Conservation (phyloP, 1,139 yeast species). For the Martiniozyma asiatica region DNA sequence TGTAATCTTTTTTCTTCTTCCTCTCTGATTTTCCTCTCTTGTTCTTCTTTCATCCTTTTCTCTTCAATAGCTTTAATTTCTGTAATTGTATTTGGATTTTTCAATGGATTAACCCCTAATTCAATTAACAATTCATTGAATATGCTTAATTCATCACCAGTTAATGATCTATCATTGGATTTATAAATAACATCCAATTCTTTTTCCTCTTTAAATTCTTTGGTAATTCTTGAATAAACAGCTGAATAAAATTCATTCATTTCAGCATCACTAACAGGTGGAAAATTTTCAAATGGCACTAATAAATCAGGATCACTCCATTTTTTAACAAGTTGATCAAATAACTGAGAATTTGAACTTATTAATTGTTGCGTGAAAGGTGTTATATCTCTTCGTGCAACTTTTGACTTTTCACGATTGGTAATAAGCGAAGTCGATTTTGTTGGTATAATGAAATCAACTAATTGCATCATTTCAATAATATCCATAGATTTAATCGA, state of each 20-base stretch:
- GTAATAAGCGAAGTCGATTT: slow-evolving; percentile 3
- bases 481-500: no score
- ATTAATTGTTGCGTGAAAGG: slow-evolving; percentile 19
- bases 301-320: no score
- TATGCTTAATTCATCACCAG: slow-evolving; percentile 1
- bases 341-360: no score
- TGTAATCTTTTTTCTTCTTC: no score
- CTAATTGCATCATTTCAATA: slow-evolving; percentile 1
- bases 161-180: slow-evolving; percentile 9
- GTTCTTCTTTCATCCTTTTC: background rate
- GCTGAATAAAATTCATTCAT: background rate
- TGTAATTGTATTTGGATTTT: background rate
- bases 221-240: slow-evolving; percentile 7
- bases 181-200: slow-evolving; percentile 9
- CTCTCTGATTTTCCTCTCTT: background rate
- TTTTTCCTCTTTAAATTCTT: slow-evolving; percentile 11
- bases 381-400: slow-evolving; percentile 24
- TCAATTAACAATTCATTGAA: slow-evolving; percentile 9
- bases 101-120: no score
- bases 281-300: no score
- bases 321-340: no score
- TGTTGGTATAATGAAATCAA: background rate
- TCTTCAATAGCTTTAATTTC: no score
- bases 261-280: background rate
- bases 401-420: slow-evolving; percentile 18